Base-by-base conservation (phyloP, 1,284 basidiomycete genomes). In the Leccinum griseonigrum region DNA sequence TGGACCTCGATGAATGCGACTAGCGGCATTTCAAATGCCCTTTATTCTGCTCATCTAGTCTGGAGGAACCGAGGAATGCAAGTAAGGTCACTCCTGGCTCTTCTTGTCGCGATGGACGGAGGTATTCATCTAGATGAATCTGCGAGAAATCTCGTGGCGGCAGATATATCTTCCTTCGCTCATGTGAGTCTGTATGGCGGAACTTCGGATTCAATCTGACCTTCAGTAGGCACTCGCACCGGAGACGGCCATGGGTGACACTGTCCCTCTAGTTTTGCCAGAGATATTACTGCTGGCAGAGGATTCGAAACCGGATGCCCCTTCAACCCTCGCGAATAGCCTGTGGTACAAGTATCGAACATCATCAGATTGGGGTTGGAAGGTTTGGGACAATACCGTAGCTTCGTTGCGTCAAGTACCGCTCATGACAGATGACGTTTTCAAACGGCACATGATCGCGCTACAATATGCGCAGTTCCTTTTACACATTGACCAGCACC, bases 271-370 rank as follows among this genome's bases (percentile, higher is more conserved):
- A 16, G 79, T 82, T 50, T 77, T 91, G 13, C 85, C 86, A 0
- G 90, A 91, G 69, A 88, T 92, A 40, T 76, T 87, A 26, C 69
- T 85, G 28, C 80, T 92, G 13, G 81, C 83, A 4, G 81, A 81
- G 14, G 84, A 90, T 67, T 74, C 78, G 2, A 79, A 81, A 59
- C 76, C 77, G 0, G 85, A 87, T 60, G 86, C 85, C 3, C 82
- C 88, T 2, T 85, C 85, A 1, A 80, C 83, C 55, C 82, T 92
- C n/a, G 89, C 88, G 1, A 89, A 88, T 69, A 78, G 82, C 60
- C 75, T 94, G 28, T 91, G 90, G 90, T 87, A 90, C 74, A 89
- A 90, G 69, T 92, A 91, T 68, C 83, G 87, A 43, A 83, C 82
- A 3, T 84, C 87, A 0, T 70, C 76, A 10, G 82, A 90, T 64